Conservation (phyloP, 2,329 filamentous ascomycete genomes). For the Tricladium varicosporioides region DNA sequence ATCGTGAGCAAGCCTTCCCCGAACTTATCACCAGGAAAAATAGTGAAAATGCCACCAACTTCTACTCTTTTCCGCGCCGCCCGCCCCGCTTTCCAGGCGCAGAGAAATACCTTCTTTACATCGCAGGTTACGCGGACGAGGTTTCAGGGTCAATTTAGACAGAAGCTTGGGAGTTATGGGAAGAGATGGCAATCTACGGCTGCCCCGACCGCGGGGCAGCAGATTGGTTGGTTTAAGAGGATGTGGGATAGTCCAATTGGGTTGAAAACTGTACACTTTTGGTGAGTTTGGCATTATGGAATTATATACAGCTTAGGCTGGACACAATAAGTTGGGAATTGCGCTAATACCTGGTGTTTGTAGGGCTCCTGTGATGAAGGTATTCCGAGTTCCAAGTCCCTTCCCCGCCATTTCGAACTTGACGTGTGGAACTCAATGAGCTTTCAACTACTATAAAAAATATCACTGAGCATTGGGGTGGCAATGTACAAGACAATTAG, state of each 20-base stretch:
- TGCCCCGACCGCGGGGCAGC: conserved; percentile 39
- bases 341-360: conserved; percentile 17
- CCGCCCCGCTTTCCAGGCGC: conserved; percentile 50
- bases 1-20: neutral
- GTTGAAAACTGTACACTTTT: conserved; percentile 96
- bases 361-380: conserved; percentile 93
- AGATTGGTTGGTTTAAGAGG: conserved; percentile 63
- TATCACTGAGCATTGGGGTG: too few relatives aligned
- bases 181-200: conserved; percentile 70
- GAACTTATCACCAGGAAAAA: neutral
- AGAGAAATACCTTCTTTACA: conserved; percentile 41
- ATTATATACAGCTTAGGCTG: neutral
- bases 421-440: neutral
- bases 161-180: conserved; percentile 31
- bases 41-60: conserved; percentile 23
- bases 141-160: conserved; percentile 33
- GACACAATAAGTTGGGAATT: neutral
- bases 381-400: conserved; percentile 30
- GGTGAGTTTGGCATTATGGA: conserved; percentile 51
- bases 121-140: conserved; percentile 48
- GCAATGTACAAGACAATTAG: too few relatives aligned
- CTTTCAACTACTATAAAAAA: neutral
- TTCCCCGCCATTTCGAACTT: conserved; percentile 6
- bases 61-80: conserved; percentile 48
- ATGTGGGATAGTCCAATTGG: conserved; percentile 82